Evolutionary conservation across 768 basidiomycete genomes (phyloP).

Genomic region (Amanita phalloides): DNA sequence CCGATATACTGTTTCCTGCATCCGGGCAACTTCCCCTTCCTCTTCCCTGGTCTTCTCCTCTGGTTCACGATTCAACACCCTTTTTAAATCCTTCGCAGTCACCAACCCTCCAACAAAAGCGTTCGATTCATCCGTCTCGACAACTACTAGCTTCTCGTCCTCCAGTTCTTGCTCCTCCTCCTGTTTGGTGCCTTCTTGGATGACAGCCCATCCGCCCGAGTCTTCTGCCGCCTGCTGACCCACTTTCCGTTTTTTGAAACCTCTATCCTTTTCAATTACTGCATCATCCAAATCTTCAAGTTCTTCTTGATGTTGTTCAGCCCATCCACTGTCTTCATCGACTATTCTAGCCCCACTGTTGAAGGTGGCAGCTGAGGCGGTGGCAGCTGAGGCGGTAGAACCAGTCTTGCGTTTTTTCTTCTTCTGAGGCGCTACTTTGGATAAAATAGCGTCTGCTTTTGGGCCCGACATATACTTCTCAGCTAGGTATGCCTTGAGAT

Average conservation of each 20-base stretch:
- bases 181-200: slow-evolving; percentile 41
- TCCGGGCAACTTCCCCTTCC: slow-evolving; percentile 46
- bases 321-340: slow-evolving; percentile 74
- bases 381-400: slow-evolving; percentile 7
- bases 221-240: slow-evolving; percentile 24
- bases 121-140: slow-evolving; percentile 28
- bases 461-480: slow-evolving; percentile 94
- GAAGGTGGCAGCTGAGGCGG: slow-evolving; percentile 6
- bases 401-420: slow-evolving; percentile 69
- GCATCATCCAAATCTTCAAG: slow-evolving; percentile 55
- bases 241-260: slow-evolving; percentile 64
- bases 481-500: slow-evolving; percentile 77
- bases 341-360: slow-evolving; percentile 25
- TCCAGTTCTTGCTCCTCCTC: slow-evolving; percentile 40
- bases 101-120: slow-evolving; percentile 70
- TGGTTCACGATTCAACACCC: slow-evolving; percentile 23
- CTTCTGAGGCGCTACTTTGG: slow-evolving; percentile 48
- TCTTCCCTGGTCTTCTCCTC: slow-evolving; percentile 6
- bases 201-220: slow-evolving; percentile 53
- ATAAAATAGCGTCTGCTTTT: slow-evolving; percentile 90
- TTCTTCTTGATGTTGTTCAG: slow-evolving; percentile 28
- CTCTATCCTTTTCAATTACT: slow-evolving; percentile 61
- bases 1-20: slow-evolving; percentile 90
- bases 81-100: slow-evolving; percentile 64
- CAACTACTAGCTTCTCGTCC: slow-evolving; percentile 64